A percentile compares a stretch with the other conserved stretches of the same genome.
These are phyloP conservation scores for Massarina eburnea DNA, from an alignment of 2,329 filamentous ascomycete species.

Conservation along the genomic window DNA sequence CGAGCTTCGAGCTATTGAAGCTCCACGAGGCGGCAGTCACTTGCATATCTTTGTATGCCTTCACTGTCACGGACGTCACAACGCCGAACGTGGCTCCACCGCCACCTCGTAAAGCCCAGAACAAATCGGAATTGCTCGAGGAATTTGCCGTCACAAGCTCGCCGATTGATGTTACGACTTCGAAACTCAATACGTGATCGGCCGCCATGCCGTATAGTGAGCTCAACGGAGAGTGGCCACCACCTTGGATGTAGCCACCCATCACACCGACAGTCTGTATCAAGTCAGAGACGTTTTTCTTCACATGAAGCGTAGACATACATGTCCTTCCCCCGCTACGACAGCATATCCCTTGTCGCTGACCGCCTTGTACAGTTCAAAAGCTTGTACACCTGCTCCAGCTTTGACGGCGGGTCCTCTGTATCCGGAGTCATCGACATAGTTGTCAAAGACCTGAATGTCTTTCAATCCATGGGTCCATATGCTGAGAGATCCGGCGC, in stretches of 20 bases:
- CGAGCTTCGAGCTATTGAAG: constrained; percentile 24
- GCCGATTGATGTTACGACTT: constrained; percentile 25
- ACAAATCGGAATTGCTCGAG: constrained; percentile 22
- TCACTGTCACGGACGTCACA: constrained; percentile 28
- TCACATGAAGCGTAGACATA: constrained; percentile 1
- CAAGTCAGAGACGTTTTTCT: neutral
- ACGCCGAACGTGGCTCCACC: constrained; percentile 32
- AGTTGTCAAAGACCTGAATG: constrained; percentile 24
- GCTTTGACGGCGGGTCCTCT: constrained; percentile 30
- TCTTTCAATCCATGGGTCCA: constrained; percentile 36
- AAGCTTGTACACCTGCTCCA: constrained; percentile 30
- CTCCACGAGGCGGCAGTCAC: constrained; percentile 34
- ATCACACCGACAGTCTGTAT: constrained; percentile 51
- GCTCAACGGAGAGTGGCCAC: constrained; percentile 57
- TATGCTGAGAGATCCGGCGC: constrained; percentile 24
- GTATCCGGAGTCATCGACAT: constrained; percentile 27
- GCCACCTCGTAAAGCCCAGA: constrained; percentile 31
- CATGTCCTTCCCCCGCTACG: constrained; percentile 25
- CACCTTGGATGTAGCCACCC: constrained; percentile 46
- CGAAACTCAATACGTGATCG: constrained; percentile 28
- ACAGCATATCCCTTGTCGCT: constrained; percentile 23
- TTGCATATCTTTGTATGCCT: constrained; percentile 27
- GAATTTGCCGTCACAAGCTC: constrained; percentile 25
- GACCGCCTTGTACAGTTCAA: constrained; percentile 31
- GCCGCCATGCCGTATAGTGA: constrained; percentile 44